Evolutionary conservation across 345 rosid species (phyloP), one percentile per base, ranked within the genome.

Genomic region (Moricandia moricandioides): DNA sequence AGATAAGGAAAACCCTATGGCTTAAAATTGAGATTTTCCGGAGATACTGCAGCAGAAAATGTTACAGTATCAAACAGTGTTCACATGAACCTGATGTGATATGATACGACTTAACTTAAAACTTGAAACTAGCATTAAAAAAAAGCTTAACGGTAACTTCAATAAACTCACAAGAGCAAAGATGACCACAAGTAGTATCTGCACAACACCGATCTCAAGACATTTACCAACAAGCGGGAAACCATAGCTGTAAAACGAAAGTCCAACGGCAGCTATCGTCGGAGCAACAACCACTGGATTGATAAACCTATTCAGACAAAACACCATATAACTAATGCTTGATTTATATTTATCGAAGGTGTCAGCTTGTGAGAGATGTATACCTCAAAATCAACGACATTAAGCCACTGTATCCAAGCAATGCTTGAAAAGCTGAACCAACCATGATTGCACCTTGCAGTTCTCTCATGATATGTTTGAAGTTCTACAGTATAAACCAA

Each of bases 241-340:
- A 75, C 98, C 98, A 64, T 91, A 91, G 72, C 95, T 88, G 81
- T 86, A 94, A 75, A 94, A 94, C 0, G 97, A 89, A 82, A 94
- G 92, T 55, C 98, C 98, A 74, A 94, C 93, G 30, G 98, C 98
- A 73, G 98, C 98, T 80, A 94, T 82, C 10, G 98, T 94, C 54
- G 98, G 98, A 80, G 98, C 91, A 73, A 94, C 95, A 71, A 91
- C 98, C 65, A 94, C 98, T 5, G 98, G 98, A 82, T 94, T 94
- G 73, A 94, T 79, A 78, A 91, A 80, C 87, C 98, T 94, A 88
- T 52, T 78, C 70, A 74, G n/a, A n/a, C n/a, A n/a, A n/a, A n/a
- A 34, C 35, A 69, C 43, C 49, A 55, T 12, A 65, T n/a, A n/a
- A 45, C 52, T 26, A 77, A 21, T 21, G 24, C 1, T 8, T 8